Base-by-base conservation (phyloP, 2,329 filamentous ascomycete species). In the Aspergillus sp. region DNA sequence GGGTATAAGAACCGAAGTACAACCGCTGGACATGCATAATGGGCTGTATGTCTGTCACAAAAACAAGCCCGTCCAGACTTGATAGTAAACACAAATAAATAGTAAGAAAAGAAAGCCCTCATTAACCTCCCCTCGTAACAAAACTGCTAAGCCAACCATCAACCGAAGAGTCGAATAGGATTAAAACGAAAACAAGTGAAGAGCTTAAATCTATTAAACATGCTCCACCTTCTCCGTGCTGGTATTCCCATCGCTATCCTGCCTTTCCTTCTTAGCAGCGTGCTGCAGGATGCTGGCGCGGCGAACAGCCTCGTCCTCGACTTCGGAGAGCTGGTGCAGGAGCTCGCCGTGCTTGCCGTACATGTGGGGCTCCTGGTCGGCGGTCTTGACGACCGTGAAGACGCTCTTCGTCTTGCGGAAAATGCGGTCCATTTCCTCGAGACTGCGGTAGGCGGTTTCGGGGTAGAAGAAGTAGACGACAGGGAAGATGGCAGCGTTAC, bases 381-480 rank as follows among this genome's bases (percentile, higher is more conserved):
- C 83, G 27, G 82, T 73, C 52, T 74, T 71, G 23, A 84, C 80
- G 3, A 82, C 76, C 17, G 77, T 68, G 61, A 84, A 81, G 51
- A 80, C 69, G 21, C 74, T 80, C 24, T 70, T 74, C 2, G 80
- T 81, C 60, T 84, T 83, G 68, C 78, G 78, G 77, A 89, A 88
- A 63, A 90, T 86, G 57, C 84, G 79, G 66, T 90, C 87, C 73
- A 90, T 85, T 69, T 90, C 87, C 71, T 90, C 87, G 33, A 90
- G 77, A 14, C 79, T 84, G 7, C 83, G 80, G 62, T 79, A 80
- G 9, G 82, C 83, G 3, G 84, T 86, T 66, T 86, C 84, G 0
- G 84, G 84, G 68, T 84, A 86, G 77, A 86, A 84, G 72, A 85
- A 82, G 73, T 84, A 86, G 48, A 83, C 79, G 7, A 80, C 77